Base-by-base conservation (phyloP, 345 rosid species). In the Euphorbia tirucalli region DNA sequence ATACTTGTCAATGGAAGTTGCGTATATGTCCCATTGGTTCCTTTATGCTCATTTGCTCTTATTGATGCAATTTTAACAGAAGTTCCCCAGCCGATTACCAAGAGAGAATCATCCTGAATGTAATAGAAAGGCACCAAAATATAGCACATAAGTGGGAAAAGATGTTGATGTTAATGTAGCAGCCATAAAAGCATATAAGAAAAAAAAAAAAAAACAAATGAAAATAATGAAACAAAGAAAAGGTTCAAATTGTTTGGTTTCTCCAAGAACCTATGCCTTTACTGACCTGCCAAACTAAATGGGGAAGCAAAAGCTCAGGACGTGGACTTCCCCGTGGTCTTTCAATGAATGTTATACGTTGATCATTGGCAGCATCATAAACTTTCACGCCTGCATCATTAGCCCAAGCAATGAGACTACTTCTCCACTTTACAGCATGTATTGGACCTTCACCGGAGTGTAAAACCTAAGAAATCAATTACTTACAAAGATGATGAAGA, bases 391-490 rank as follows among this genome's bases (percentile, higher is more conserved):
- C 99, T 32, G 85, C 80, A 85, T 96, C 99, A 85, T 93, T 96
- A 78, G 99, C 99, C 99, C 99, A 96, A 56, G 99, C 99, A 63
- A 96, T 85, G 74, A 96, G 97, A 85, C 85, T 93, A 43, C 83
- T 76, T 79, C 96, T 89, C 99, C 99, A 93, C 81, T 88, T 89
- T 70, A 93, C 88, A 54, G 90, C 84, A 83, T 96, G 99, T 73
- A 93, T 84, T 37, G 99, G 99, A 74, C 99, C 98, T 89, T 96
- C 99, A 73, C 98, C 98, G 65, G 93, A 96, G 74, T 96, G 99
- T 81, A 93, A 86, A 78, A 93, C 97, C 99, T 79, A 55, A 85
- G 77, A 75, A 68, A 31, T 35, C 60, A 11, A 70, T 30, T 28
- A 71, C 49, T 57, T 69, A 32, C 11, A 0, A 44, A 19, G 14